Conservation (phyloP, 176 grass and related monocot genomes). For the Aegilops longissima region DNA sequence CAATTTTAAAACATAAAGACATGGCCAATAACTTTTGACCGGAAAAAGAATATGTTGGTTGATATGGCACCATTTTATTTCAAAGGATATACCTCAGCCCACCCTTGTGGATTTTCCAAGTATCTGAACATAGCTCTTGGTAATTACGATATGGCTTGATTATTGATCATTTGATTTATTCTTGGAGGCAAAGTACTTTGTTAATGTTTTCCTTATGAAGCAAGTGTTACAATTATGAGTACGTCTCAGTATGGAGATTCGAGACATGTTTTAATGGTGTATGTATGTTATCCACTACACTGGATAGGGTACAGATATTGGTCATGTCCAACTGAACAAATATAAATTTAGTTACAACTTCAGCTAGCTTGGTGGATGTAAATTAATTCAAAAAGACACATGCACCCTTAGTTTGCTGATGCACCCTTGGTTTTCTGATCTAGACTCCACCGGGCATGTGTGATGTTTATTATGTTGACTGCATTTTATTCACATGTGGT, state of each 20-base stretch:
- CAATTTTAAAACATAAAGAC: not conserved
- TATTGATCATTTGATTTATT: not conserved
- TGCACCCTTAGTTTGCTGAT: too few species aligned
- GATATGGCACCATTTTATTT: not conserved
- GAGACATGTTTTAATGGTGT: not conserved
- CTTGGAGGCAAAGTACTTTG: not conserved
- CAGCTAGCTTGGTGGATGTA: not conserved
- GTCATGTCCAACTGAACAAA: not conserved
- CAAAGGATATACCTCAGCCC: not conserved
- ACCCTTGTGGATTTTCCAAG: not conserved
- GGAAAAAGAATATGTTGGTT: not conserved
- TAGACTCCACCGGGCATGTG: not conserved
- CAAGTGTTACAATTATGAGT: not conserved
- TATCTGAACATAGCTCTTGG: not conserved
- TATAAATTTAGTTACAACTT: not conserved
- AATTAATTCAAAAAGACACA: not conserved
- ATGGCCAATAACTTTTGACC: not conserved
- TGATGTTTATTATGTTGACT: not conserved
- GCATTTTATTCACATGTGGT: not conserved
- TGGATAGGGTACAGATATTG: too few species aligned
- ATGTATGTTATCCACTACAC: not conserved
- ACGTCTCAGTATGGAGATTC: too few species aligned
- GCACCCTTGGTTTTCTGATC: not conserved
- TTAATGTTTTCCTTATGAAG: not conserved
- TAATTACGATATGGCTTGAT: not conserved